phyloP scores from a whole-genome alignment of 176 grass and related monocot genomes.

The Otatea glauca region DNA sequence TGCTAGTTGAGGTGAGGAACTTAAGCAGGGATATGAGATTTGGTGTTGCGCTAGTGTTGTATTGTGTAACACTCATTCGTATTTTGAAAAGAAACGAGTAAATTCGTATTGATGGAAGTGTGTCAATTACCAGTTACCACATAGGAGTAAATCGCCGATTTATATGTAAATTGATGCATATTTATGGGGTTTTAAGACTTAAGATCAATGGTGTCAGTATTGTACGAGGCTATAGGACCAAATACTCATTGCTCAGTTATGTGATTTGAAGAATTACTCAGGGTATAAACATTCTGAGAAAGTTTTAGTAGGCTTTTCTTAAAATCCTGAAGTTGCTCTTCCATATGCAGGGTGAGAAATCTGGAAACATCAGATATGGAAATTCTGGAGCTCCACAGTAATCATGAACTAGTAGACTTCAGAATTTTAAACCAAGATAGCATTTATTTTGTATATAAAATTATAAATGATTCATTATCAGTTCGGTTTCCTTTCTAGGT shows the following conservation, averaged over 20 bases:
- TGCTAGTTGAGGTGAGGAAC: slow-evolving; percentile 76
- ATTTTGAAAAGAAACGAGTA: not conserved
- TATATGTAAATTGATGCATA: not conserved
- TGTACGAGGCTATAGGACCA: not conserved
- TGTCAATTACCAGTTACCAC: not conserved
- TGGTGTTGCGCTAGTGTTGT: not conserved
- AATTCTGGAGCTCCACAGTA: slow-evolving; percentile 37
- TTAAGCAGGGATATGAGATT: not conserved
- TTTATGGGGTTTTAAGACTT: not conserved
- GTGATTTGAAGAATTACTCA: not conserved
- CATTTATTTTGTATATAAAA: slow-evolving; percentile 4
- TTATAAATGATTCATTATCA: slow-evolving; percentile 17
- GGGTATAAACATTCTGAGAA: not conserved
- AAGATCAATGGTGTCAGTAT: not conserved
- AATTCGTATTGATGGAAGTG: slow-evolving; percentile 21
- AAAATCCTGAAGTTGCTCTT: slow-evolving; percentile 14
- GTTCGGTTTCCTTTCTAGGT: slow-evolving; percentile 54
- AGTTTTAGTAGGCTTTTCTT: not conserved
- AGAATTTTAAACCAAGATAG: not conserved
- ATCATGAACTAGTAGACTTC: not conserved
- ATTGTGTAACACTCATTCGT: not conserved
- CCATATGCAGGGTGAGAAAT: slow-evolving; percentile 40
- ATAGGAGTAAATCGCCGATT: not conserved
- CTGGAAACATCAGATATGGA: slow-evolving; percentile 26
- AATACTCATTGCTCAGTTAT: not conserved